Percentiles rank a stretch among this genome's conserved stretches.
These are phyloP conservation scores for Colletotrichum sp. DNA, from an alignment of 2,329 filamentous ascomycete species.

Conservation along the genomic window DNA sequence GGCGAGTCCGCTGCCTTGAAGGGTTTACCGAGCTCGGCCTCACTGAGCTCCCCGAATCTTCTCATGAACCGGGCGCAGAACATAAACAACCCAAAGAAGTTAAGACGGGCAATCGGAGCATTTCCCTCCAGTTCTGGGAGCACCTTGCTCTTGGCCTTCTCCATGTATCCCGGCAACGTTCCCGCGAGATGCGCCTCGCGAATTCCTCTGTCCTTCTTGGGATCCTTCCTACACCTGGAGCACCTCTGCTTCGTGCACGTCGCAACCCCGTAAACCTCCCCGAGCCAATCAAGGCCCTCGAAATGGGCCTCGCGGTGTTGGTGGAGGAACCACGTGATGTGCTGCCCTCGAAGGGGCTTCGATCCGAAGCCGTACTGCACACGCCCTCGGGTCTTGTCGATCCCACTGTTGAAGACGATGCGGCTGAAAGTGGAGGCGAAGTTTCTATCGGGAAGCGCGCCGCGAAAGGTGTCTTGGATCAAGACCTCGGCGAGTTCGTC, in stretches of 20 bases:
- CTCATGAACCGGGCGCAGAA: background rate
- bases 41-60: background rate
- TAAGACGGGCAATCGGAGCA: background rate
- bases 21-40: background rate
- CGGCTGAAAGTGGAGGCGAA: background rate
- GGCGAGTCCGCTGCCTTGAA: background rate
- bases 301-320: background rate
- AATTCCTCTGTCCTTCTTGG: background rate
- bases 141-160: background rate
- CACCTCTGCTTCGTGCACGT: background rate
- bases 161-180: background rate
- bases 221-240: background rate
- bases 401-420: background rate
- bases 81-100: background rate
- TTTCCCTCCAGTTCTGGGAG: background rate
- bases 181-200: background rate
- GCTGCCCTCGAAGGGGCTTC: background rate
- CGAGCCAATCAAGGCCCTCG: background rate
- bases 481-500: background rate
- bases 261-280: background rate
- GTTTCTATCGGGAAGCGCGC: background rate
- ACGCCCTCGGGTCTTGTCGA: background rate
- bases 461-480: background rate
- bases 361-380: background rate
- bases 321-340: background rate